Evolutionary conservation across 1,284 basidiomycete species (phyloP), one percentile per base, ranked within the genome.

Genomic region (Xanthoconium separans): DNA sequence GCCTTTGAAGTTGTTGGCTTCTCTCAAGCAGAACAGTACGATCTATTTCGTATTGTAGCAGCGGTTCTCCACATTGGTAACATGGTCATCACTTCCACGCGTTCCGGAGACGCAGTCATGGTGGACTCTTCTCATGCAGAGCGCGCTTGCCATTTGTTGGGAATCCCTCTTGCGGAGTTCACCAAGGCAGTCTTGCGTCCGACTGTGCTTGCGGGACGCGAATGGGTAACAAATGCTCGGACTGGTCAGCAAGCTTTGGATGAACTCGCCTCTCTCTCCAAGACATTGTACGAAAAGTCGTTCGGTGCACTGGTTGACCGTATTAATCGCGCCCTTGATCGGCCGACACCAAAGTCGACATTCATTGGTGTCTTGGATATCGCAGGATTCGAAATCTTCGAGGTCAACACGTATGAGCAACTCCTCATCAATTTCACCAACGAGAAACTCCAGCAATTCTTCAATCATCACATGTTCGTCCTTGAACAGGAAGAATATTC

Each of bases 391-490:
- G 97, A 99, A 72, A 99, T 99, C 75, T 91, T 91, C 73, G 87
- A 89, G 54, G 75, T 83, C 59, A 95, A 95, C 70, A 89, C 89
- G 13, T 99, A 99, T 71, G 97, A 99, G 68, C 97, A 99, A 73
- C 83, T 99, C 24, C 85, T 97, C 64, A 99, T 99, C 83, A 99
- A 99, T 71, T 98, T 94, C 69, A 99, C 97, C 42, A 99, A 99
- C 76, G 95, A 98, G 79, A 95, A 90, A 68, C 81, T 98, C 9
- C 94, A 96, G 70, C 94, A 95, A 69, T 97, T 95, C 76, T 98
- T 98, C 83, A 99, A 99, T 69, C 95, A 98, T 72, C 97, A 99
- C 73, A 99, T 99, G 97, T 99, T 99, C 72, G 95, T 98, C 13
- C 84, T 99, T 39, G 97, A 99, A 76, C 97, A 99, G 71, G 96